Base-by-base conservation (phyloP, 2,329 filamentous ascomycete species). In the Aspergillus cejpii region DNA sequence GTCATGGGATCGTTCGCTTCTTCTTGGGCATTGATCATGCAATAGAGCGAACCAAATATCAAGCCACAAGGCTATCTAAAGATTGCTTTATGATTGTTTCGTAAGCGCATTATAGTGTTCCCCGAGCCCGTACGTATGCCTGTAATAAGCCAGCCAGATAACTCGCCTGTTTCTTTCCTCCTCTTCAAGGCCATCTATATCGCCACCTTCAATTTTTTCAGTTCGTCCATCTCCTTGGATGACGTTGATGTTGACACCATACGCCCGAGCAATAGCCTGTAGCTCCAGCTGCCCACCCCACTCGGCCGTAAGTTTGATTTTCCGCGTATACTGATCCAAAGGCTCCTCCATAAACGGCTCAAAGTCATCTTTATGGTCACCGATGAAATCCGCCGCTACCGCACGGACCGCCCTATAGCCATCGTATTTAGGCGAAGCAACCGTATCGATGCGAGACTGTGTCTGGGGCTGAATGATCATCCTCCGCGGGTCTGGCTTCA, bases 271-370 rank as follows among this genome's bases (percentile, higher is more conserved):
- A 62, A 98, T 74, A 19, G 92, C 92, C 65, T 83, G 75, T 44
- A 98, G 69, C 73, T 98, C 92, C 51, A 96, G 68, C 72, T 97
- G 87, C 0, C 92, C 92, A 39, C 92, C 92, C 92, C 92, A 98
- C 68, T 95, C 91, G 0, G 87, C 90, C 39, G 90, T 96, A 47
- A 92, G 81, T 51, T 83, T 73, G 48, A 98, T 87, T 69, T 85
- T 87, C 37, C 70, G 69, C 37, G 87, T 76, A 65, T 97, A 94
- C 6, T 71, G 71, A 2, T 79, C 78, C 37, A 96, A 63, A 11
- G 83, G 80, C 63, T 92, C 89, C 60, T 94, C 90, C 55, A 95
- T 72, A 61, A 96, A 98, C 0, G 86, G 83, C 45, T 77, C 81
- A 64, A 96, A 97, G 57, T 94, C 87, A 52, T 89, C 86, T 8